Evolutionary conservation across 2,329 filamentous ascomycete species (phyloP).

Genomic region (Sordariomycetes sp.): DNA sequence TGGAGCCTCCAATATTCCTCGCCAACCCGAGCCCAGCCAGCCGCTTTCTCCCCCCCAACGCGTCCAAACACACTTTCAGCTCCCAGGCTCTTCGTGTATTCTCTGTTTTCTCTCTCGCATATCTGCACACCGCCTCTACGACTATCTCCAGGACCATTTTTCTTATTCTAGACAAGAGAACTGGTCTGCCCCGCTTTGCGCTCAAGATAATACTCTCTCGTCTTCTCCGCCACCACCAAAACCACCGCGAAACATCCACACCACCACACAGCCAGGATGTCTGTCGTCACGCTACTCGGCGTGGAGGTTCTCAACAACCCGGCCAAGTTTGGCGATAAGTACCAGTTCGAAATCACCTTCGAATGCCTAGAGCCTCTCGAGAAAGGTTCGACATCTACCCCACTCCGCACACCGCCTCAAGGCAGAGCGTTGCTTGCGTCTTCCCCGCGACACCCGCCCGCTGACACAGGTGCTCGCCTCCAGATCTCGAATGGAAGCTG

Average conservation of each 20-base stretch:
- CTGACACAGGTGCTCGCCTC: background rate
- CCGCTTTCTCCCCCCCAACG: background rate
- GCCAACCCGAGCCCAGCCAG: background rate
- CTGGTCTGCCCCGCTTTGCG: background rate
- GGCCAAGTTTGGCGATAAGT: conserved; percentile 82
- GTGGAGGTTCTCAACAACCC: conserved; percentile 97
- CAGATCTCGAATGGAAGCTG: conserved; percentile 98
- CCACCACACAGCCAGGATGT: conserved; percentile 47
- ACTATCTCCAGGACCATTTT: background rate
- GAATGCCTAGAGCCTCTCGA: conserved; percentile 92
- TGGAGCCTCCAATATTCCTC: background rate
- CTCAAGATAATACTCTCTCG: background rate
- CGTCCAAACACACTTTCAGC: background rate
- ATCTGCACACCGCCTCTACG: background rate
- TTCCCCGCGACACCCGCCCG: background rate
- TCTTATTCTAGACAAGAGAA: background rate
- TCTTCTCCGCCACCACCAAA: background rate
- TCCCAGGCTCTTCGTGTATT: background rate
- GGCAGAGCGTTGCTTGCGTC: background rate
- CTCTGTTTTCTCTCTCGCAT: background rate
- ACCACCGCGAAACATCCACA: background rate
- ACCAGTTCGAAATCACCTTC: conserved; percentile 97
- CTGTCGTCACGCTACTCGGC: conserved; percentile 88
- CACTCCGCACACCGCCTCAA: background rate
- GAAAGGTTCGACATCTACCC: conserved; percentile 52